These are phyloP conservation scores for Whalleya microplaca DNA, from an alignment of 2,329 filamentous ascomycete species.

Conservation along the genomic window DNA sequence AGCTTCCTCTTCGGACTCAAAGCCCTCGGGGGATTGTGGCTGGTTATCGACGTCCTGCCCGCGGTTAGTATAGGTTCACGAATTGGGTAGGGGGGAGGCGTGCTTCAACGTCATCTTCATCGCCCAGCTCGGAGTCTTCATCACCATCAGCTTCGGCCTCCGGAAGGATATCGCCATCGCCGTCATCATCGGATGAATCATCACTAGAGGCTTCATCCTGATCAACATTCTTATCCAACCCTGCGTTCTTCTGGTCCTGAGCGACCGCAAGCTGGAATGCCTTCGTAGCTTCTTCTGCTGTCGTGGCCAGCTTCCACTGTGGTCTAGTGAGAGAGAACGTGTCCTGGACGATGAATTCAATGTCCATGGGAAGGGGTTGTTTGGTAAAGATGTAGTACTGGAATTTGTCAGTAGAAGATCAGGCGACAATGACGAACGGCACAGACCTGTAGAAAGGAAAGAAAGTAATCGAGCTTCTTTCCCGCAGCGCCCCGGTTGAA, in stretches of 20 bases:
- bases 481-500: slow-evolving; percentile 92
- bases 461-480: slow-evolving; percentile 97
- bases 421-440: not conserved
- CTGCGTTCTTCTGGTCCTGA: slow-evolving; percentile 83
- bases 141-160: slow-evolving; percentile 66
- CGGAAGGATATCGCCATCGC: slow-evolving; percentile 65
- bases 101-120: slow-evolving; percentile 64
- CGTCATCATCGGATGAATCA: slow-evolving; percentile 75
- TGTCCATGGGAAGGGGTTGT: slow-evolving; percentile 88
- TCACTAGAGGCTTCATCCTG: slow-evolving; percentile 73
- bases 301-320: slow-evolving; percentile 86
- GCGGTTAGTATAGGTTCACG: slow-evolving; percentile 8
- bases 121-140: slow-evolving; percentile 59
- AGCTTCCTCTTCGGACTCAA: slow-evolving; percentile 79
- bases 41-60: slow-evolving; percentile 54
- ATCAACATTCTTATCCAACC: slow-evolving; percentile 70
- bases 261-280: slow-evolving; percentile 86
- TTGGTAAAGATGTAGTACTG: slow-evolving; percentile 94
- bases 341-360: slow-evolving; percentile 95
- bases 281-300: slow-evolving; percentile 79
- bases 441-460: slow-evolving; percentile 85
- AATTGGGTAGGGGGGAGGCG: slow-evolving; percentile 18
- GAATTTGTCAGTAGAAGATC: slow-evolving; percentile 20
- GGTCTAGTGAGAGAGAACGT: slow-evolving; percentile 83
- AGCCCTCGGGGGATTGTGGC: slow-evolving; percentile 54